Conservation (phyloP, 495 filamentous ascomycete genomes). For the Aspergillus avenaceus region DNA sequence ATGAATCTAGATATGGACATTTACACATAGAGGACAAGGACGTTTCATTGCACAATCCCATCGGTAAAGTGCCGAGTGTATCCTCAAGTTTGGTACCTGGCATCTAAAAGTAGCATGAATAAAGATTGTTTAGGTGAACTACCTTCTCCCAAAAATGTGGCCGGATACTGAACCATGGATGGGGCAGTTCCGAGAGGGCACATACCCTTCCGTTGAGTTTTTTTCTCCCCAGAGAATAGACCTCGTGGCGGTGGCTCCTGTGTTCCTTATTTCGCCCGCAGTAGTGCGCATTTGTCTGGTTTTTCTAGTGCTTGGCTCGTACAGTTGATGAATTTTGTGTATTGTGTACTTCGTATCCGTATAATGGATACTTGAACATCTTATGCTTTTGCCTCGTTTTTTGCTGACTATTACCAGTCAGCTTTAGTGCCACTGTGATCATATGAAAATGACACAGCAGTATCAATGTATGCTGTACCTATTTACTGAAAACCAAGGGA, state of each 20-base stretch:
- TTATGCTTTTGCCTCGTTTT: not conserved
- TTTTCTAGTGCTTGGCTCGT: conserved; percentile 3
- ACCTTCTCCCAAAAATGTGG: conserved; percentile 3
- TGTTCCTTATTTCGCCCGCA: conserved; percentile 2
- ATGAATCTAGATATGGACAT: no score
- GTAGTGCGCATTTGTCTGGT: conserved; percentile 1
- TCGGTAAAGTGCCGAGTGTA: conserved; percentile 6
- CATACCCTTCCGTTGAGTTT: not conserved
- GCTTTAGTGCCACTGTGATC: not conserved
- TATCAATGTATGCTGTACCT: not conserved
- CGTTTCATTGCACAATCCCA: conserved; percentile 2
- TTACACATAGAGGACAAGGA: no score
- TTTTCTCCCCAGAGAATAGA: conserved; percentile 6
- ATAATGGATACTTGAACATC: no score
- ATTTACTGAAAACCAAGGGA: no score
- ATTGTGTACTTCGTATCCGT: not conserved
- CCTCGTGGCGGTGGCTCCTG: conserved; percentile 16
- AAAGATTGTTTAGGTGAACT: not conserved
- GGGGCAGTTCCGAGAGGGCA: not conserved
- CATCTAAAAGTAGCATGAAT: conserved; percentile 1
- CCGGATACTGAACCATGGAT: conserved; percentile 2
- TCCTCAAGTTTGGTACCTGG: conserved; percentile 11
- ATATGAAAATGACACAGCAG: not conserved
- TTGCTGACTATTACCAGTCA: not conserved
- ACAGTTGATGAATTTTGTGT: not conserved